Evolutionary conservation across 441 rosid genomes (phyloP).

Genomic region (Croton laevigatus): DNA sequence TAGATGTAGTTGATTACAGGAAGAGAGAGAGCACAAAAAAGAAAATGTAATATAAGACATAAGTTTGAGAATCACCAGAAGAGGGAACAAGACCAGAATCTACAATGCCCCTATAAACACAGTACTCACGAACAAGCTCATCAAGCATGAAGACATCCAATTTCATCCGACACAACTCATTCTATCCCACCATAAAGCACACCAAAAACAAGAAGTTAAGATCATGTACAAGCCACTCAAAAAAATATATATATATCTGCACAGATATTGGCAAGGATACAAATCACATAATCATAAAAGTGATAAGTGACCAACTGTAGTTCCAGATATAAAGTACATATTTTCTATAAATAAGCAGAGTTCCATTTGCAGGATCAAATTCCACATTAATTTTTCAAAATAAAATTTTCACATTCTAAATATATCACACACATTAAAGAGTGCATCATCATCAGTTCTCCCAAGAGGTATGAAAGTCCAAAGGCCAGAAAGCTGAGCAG

Average conservation of each 20-base stretch:
- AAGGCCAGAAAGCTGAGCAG: neutral
- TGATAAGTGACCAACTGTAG: neutral
- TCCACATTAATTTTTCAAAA: neutral
- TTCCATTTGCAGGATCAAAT: neutral
- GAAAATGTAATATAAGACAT: constrained; percentile 11
- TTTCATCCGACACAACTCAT: constrained; percentile 88
- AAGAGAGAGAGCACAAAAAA: constrained; percentile 6
- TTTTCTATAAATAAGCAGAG: neutral
- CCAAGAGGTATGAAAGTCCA: neutral
- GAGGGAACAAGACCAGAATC: constrained; percentile 46
- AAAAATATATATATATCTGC: neutral
- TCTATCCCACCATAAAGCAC: constrained; percentile 46
- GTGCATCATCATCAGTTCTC: too few relatives aligned
- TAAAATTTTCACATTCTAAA: neutral
- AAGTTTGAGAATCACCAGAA: constrained; percentile 37
- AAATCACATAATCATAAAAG: neutral
- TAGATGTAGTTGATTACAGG: constrained; percentile 17
- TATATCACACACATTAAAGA: neutral
- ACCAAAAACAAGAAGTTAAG: constrained; percentile 15
- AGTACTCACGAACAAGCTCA: constrained; percentile 82
- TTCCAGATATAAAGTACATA: neutral
- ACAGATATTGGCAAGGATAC: neutral
- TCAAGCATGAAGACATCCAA: constrained; percentile 69
- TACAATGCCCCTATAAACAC: constrained; percentile 87
- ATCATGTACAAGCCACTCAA: constrained; percentile 3